A percentile compares a stretch with the other conserved stretches of the same genome.
Conservation (phyloP, 129 eudicot species). For the Kitagawia praeruptora region DNA sequence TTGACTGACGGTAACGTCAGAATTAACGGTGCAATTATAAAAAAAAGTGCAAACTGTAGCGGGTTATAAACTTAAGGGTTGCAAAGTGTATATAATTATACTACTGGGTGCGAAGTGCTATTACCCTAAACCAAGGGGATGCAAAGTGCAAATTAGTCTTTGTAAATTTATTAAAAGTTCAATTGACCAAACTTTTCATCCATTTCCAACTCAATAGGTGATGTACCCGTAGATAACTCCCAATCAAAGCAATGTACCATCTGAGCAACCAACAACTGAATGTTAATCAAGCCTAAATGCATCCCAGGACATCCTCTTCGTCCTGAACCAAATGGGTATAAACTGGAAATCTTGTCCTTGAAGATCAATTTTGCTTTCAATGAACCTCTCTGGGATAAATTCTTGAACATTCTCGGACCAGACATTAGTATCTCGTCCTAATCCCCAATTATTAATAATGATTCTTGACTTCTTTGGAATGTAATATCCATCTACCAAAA, state of each 20-base stretch:
- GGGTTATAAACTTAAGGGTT: too few species aligned
- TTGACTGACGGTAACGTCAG: too few species aligned
- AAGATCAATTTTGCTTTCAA: slow-evolving; percentile 12
- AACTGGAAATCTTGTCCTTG: slow-evolving; percentile 20
- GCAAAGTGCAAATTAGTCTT: too few species aligned
- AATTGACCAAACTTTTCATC: too few species aligned
- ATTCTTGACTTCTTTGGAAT: slow-evolving; percentile 27
- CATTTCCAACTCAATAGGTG: not conserved
- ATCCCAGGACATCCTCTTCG: slow-evolving; percentile 33
- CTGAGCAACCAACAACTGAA: slow-evolving; percentile 18
- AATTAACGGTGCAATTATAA: too few species aligned
- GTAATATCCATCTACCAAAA: slow-evolving; percentile 16
- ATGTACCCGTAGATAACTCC: slow-evolving; percentile 22
- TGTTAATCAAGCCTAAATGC: slow-evolving; percentile 21
- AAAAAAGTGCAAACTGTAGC: too few species aligned
- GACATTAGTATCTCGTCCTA: slow-evolving; percentile 28
- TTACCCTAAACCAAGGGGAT: too few species aligned
- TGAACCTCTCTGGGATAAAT: slow-evolving; percentile 28
- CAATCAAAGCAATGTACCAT: slow-evolving; percentile 32
- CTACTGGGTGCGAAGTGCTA: too few species aligned
- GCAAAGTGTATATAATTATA: too few species aligned
- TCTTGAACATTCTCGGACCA: slow-evolving; percentile 31
- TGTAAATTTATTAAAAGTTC: too few species aligned
- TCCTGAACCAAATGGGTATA: slow-evolving; percentile 23
- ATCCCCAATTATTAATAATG: slow-evolving; percentile 23